phyloP scores from a whole-genome alignment of 371 early-diverging fungal genomes.

The Mortierella sp. region DNA sequence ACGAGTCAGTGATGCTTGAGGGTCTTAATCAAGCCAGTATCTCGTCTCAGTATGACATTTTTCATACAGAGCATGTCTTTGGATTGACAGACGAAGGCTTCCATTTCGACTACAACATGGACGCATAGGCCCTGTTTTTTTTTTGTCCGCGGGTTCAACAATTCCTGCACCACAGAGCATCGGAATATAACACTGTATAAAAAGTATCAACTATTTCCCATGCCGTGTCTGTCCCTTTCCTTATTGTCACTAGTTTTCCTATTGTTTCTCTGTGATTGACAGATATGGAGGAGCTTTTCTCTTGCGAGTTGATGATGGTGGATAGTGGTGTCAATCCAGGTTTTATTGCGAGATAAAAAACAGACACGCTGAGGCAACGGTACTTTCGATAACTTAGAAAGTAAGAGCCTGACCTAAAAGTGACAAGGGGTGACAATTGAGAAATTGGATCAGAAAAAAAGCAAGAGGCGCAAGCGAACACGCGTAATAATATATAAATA shows the following conservation, averaged over 20 bases:
- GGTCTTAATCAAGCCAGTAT: no score
- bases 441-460: background rate
- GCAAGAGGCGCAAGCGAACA: background rate
- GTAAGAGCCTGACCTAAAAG: slow-evolving; percentile 51
- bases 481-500: background rate
- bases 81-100: slow-evolving; percentile 39
- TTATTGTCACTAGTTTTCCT: background rate
- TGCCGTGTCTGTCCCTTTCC: no score
- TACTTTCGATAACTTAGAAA: slow-evolving; percentile 45
- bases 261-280: no score
- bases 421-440: background rate
- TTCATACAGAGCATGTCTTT: slow-evolving; percentile 40
- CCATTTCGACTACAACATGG: slow-evolving; percentile 39
- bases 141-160: background rate
- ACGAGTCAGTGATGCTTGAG: slow-evolving; percentile 2
- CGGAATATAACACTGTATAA: no score
- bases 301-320: slow-evolving; percentile 3
- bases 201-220: no score
- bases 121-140: slow-evolving; percentile 3
- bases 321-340: slow-evolving; percentile 34
- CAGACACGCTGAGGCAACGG: slow-evolving; percentile 25
- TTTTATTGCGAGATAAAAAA: slow-evolving; percentile 44
- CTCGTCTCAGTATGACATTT: slow-evolving; percentile 11
- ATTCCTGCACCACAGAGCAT: no score
- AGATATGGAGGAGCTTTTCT: background rate